Base-by-base conservation (phyloP, 164 flowering plant genomes). In the Stephania cephalantha region DNA sequence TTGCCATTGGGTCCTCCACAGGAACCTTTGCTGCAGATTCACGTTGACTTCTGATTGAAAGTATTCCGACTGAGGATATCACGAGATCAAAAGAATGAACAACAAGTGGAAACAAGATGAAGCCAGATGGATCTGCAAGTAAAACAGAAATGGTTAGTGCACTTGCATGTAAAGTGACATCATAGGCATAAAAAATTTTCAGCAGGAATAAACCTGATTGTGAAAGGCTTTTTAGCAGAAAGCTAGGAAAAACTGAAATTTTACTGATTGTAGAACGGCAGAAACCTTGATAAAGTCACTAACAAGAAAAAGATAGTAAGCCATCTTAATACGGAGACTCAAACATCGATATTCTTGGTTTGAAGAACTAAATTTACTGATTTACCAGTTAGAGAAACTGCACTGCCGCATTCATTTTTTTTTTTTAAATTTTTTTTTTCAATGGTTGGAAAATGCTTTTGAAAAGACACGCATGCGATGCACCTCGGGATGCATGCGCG, bases 61-160 rank as follows among this genome's bases (percentile, higher is more conserved):
- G 86, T 70, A 95, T 93, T 75, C 99, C 99, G 74, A 90, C 81
- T 9, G 99, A 91, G 69, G 99, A 95, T 77, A 95, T 79, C 45
- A 95, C 87, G 79, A 95, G 89, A 83, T 95, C 99, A 84, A 95
- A 95, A 13, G 99, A 93, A 84, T 95, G 99, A 76, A 93, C 86
- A 76, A 95, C 98, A 75, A 95, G 96, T 74, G 99, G 99, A 83
- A 95, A 95, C 84, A 95, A 82, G 82, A 95, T 95, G 80, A 95
- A 95, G 68, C 99, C 99, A 66, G 99, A 87, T 68, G 99, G 94
- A 89, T 92, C 99, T 95, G 97, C 95, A 85, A 52, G 52, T 69
- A 73, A 15, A 46, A 79, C 71, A 44, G 71, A 50, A 63, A 64
- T 18, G 31, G 46, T 63, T 25, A 63, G 17, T 10, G 45, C 65